phyloP scores from a whole-genome alignment of 768 basidiomycete genomes.

The Sporobolomyces roseus region DNA sequence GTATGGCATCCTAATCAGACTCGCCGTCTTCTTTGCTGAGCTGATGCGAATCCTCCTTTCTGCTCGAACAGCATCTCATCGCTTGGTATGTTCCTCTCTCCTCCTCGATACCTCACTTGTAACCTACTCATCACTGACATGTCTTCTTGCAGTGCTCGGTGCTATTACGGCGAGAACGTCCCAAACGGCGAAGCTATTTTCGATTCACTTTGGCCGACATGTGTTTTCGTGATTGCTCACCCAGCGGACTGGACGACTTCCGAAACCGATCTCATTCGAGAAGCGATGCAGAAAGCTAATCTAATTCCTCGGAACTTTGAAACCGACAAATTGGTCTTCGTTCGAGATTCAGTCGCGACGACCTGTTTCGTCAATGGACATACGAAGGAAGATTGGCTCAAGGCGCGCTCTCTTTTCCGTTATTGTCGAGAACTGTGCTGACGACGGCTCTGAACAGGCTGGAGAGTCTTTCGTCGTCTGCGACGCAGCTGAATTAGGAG shows the following conservation, averaged over 20 bases:
- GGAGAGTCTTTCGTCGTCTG: constrained; percentile 19
- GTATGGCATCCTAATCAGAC: background rate
- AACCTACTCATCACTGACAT: background rate
- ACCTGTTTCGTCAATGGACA: constrained; percentile 9
- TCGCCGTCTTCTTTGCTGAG: no score
- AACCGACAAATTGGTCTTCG: constrained; percentile 21
- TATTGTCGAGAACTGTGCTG: background rate
- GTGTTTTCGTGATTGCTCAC: constrained; percentile 15
- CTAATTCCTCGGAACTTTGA: background rate
- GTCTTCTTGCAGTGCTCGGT: constrained; percentile 13
- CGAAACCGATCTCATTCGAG: constrained; percentile 10
- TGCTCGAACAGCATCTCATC: background rate
- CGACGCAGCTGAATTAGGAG: constrained; percentile 21
- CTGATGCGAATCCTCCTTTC: background rate
- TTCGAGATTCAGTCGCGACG: constrained; percentile 19
- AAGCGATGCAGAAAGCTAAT: constrained; percentile 6
- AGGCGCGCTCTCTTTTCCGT: background rate
- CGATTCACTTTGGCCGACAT: constrained; percentile 9
- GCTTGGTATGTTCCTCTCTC: constrained; percentile 15
- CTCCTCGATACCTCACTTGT: background rate
- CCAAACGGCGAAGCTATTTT: constrained; percentile 16
- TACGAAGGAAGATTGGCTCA: constrained; percentile 10
- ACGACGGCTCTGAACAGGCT: background rate
- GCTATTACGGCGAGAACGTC: constrained; percentile 21
- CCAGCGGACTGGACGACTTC: constrained; percentile 6